Conservation (phyloP, 345 rosid species). For the Linum usitatissimum region DNA sequence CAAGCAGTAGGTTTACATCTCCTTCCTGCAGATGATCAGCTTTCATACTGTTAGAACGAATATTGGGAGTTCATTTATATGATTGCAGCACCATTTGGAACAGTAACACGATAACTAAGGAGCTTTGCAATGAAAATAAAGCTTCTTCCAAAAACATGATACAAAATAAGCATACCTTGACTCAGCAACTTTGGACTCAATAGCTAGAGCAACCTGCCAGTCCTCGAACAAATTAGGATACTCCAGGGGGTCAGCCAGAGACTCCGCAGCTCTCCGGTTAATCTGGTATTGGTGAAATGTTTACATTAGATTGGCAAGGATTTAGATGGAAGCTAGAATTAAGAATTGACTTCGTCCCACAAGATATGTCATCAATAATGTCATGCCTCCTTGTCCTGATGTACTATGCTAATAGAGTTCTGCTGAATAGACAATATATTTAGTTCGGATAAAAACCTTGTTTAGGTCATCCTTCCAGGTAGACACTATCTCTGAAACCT, state of each 20-base stretch:
- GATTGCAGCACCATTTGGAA: neutral
- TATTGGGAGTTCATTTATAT: too few species aligned
- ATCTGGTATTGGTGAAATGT: slow-evolving; percentile 30
- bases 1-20: neutral
- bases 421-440: neutral
- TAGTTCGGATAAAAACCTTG: slow-evolving; percentile 34
- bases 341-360: neutral
- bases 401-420: neutral
- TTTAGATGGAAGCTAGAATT: neutral
- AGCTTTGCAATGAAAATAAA: neutral
- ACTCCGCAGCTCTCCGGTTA: slow-evolving; percentile 95
- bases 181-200: slow-evolving; percentile 68
- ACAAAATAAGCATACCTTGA: slow-evolving; percentile 39
- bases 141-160: neutral
- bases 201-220: slow-evolving; percentile 89
- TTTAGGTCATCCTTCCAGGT: slow-evolving; percentile 93
- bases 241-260: slow-evolving; percentile 97
- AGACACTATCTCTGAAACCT: slow-evolving; percentile 91
- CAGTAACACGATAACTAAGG: neutral
- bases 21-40: neutral
- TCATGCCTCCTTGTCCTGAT: neutral
- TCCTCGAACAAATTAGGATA: slow-evolving; percentile 94
- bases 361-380: neutral
- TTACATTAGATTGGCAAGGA: neutral
- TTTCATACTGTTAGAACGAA: neutral